Evolutionary conservation across 805 yeast species (phyloP), one percentile per base, ranked within the genome.

Genomic region (Wickerhamiella lipophila): DNA sequence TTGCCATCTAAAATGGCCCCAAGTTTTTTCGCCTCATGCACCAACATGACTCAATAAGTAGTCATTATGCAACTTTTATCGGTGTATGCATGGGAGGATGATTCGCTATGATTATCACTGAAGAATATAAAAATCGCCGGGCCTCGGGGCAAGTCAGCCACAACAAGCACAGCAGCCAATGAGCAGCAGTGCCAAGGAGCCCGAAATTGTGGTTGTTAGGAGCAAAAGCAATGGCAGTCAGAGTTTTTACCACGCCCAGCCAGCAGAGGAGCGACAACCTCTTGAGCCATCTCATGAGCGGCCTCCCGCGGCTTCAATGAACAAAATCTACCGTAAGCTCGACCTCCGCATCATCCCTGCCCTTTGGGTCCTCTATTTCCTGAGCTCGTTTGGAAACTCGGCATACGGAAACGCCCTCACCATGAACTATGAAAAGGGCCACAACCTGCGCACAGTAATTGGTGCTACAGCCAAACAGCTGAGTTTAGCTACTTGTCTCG

Each of bases 341-440:
- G 94, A 83, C 60, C 59, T 61, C 42, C 70, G 94, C 47, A 82
- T 83, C 57, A 80, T 84, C 50, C 94, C 94, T 2, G 87, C 89
- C 0, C 67, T 84, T 50, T 84, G 94, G 94, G 68, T 76, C 41
- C 65, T 84, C 43, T 84, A 84, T 61, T 84, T 84, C 58, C 66
- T 85, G 47, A 77, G 87, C 1, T 83, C 94, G 1, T 83, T 81
- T 61, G 94, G 92, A 1, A 70, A 78, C 3, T 76, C 77, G 26
- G 83, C 83, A 15, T 85, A 81, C 57, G 94, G 94, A 53, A 75
- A 78, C 53, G 74, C 94, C 0, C 69, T 84, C 51, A 84, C 94
- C 6, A 84, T 84, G 94, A 84, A 84, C 65, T 58, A 61, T 27
- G 72, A 67, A 22, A 64, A 61, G 27, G 77, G 78, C 7, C 87